Percentiles rank a stretch among this genome's conserved stretches.
Evolutionary conservation across 352 stramenopile genomes (phyloP).

Genomic region (Phytophthora ramorum): DNA sequence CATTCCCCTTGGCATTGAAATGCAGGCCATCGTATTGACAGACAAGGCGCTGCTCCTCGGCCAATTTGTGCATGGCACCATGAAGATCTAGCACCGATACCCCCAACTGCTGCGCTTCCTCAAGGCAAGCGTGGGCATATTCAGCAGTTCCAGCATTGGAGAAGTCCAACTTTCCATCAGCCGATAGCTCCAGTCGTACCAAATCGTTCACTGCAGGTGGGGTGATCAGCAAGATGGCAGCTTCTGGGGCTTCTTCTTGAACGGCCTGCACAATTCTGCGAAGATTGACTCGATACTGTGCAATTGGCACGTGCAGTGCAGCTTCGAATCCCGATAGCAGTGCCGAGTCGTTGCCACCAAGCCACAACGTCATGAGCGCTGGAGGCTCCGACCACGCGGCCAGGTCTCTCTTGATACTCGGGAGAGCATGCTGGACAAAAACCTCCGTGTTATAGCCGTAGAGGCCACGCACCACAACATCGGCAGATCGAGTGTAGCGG

Average conservation of each 20-base stretch:
- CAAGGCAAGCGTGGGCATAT: slow-evolving; percentile 37
- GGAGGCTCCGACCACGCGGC: slow-evolving; percentile 27
- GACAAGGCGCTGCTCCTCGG: slow-evolving; percentile 13
- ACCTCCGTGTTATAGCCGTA: slow-evolving; percentile 65
- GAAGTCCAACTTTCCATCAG: slow-evolving; percentile 38
- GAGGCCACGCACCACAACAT: slow-evolving; percentile 61
- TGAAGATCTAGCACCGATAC: slow-evolving; percentile 33
- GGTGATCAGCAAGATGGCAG: slow-evolving; percentile 38
- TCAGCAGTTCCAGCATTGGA: slow-evolving; percentile 31
- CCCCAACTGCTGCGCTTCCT: slow-evolving; percentile 18
- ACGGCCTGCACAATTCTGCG: slow-evolving; percentile 38
- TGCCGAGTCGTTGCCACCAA: slow-evolving; percentile 72
- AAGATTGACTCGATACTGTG: slow-evolving; percentile 52
- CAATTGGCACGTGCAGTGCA: slow-evolving; percentile 53
- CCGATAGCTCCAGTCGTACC: slow-evolving; percentile 17
- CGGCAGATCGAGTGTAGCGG: slow-evolving; percentile 54
- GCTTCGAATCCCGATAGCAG: slow-evolving; percentile 37
- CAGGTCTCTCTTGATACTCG: slow-evolving; percentile 37
- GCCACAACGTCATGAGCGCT: slow-evolving; percentile 54
- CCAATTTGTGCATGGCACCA: slow-evolving; percentile 32
- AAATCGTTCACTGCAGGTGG: slow-evolving; percentile 38
- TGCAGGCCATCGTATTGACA: slow-evolving; percentile 47
- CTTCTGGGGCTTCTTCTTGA: slow-evolving; percentile 26
- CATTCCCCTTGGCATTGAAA: slow-evolving; percentile 40
- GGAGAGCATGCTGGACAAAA: slow-evolving; percentile 40